These are phyloP conservation scores for Boletellus emodensis DNA, from an alignment of 768 basidiomycete species.

Conservation along the genomic window DNA sequence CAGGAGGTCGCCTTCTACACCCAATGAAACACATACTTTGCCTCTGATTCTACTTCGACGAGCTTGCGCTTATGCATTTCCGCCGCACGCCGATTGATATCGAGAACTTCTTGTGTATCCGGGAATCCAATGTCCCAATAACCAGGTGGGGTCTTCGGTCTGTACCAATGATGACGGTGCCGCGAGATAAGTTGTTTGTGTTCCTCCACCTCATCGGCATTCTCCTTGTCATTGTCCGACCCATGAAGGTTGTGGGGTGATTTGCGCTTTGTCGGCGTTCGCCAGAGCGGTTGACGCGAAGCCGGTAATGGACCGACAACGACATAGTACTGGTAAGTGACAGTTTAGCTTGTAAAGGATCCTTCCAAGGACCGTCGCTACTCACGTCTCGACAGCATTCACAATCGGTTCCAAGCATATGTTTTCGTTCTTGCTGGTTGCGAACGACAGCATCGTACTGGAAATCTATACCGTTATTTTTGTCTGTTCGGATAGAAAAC, in stretches of 20 bases:
- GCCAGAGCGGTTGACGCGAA: slow-evolving; percentile 70
- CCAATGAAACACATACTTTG: slow-evolving; percentile 37
- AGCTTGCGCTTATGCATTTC: slow-evolving; percentile 70
- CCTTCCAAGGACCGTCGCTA: slow-evolving; percentile 1
- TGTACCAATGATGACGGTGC: slow-evolving; percentile 68
- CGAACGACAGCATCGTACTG: slow-evolving; percentile 79
- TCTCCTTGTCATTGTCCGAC: slow-evolving; percentile 26
- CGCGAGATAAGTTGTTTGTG: slow-evolving; percentile 71
- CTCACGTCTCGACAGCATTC: slow-evolving; percentile 76
- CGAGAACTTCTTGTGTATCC: slow-evolving; percentile 70
- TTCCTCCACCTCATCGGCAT: slow-evolving; percentile 35
- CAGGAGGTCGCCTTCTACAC: neutral
- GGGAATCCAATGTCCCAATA: slow-evolving; percentile 94
- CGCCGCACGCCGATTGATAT: slow-evolving; percentile 70
- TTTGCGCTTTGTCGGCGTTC: slow-evolving; percentile 48
- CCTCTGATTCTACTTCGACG: slow-evolving; percentile 55
- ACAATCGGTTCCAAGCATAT: slow-evolving; percentile 74
- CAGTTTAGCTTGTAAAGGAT: neutral
- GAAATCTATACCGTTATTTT: slow-evolving; percentile 62
- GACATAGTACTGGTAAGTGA: slow-evolving; percentile 63
- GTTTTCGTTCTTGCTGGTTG: slow-evolving; percentile 54
- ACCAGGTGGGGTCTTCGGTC: slow-evolving; percentile 73
- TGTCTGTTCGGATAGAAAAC: slow-evolving; percentile 61
- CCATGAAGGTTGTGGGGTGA: neutral
- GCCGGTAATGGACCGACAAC: slow-evolving; percentile 71